These are phyloP conservation scores for Zymoseptoria tritici DNA, from an alignment of 2,329 filamentous ascomycete genomes.

Conservation along the genomic window DNA sequence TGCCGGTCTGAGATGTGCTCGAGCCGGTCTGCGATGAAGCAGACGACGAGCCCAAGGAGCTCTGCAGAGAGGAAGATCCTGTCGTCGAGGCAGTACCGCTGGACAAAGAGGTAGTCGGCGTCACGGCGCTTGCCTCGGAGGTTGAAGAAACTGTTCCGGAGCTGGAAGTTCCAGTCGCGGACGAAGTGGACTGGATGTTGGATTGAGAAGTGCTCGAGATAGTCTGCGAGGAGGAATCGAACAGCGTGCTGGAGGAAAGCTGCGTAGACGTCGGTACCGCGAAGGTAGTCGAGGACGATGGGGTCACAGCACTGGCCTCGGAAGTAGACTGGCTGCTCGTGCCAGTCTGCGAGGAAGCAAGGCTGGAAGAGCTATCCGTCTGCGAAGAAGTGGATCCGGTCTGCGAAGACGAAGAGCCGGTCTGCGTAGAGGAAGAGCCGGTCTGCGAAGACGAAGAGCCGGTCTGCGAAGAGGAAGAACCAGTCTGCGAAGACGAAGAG, in stretches of 20 bases:
- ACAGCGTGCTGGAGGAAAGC: not conserved
- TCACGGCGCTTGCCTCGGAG: not conserved
- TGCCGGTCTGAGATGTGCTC: not conserved
- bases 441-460: not conserved
- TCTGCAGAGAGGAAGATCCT: not conserved
- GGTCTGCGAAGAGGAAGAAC: not conserved
- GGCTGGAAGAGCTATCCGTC: not conserved
- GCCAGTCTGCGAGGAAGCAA: not conserved
- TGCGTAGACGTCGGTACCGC: not conserved
- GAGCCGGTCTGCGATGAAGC: not conserved
- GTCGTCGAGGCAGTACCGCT: not conserved
- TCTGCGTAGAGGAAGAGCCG: not conserved
- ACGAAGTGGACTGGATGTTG: conserved; percentile 1
- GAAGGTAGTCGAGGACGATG: not conserved
- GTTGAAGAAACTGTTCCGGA: conserved; percentile 3
- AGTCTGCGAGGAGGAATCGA: not conserved
- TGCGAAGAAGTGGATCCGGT: not conserved
- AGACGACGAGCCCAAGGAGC: not conserved
- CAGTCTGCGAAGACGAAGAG: not conserved
- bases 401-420: not conserved
- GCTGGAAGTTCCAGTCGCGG: conserved; percentile 3
- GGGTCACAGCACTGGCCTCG: not conserved
- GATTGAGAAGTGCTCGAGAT: not conserved
- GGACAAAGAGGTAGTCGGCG: not conserved
- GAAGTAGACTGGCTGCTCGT: not conserved